Percentiles rank a stretch among this genome's conserved stretches.
phyloP scores from a whole-genome alignment of 2,329 filamentous ascomycete species.

The Geoglossum cookeanum region DNA sequence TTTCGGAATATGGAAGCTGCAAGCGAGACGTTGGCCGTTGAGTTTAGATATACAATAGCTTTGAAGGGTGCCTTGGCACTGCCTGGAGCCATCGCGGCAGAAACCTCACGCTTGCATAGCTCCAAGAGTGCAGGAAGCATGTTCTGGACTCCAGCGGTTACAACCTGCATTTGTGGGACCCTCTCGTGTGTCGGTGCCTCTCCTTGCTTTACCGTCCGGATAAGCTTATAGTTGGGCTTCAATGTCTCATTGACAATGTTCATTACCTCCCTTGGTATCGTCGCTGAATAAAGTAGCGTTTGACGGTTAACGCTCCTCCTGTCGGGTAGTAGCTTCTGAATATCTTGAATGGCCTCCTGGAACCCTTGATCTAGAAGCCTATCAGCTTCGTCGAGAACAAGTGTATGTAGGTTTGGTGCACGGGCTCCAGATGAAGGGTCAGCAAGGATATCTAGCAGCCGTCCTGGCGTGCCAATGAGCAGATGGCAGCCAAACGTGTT shows the following conservation, averaged over 20 bases:
- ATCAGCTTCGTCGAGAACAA: constrained; percentile 49
- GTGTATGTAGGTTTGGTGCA: constrained; percentile 38
- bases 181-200: constrained; percentile 70
- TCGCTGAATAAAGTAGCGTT: constrained; percentile 90
- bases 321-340: constrained; percentile 18
- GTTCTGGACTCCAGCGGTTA: constrained; percentile 52
- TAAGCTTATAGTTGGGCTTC: constrained; percentile 68
- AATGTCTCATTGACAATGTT: constrained; percentile 59
- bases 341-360: constrained; percentile 27
- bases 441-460: constrained; percentile 59
- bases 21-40: constrained; percentile 52
- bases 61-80: constrained; percentile 54
- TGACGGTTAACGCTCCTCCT: constrained; percentile 28
- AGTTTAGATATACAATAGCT: constrained; percentile 84
- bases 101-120: constrained; percentile 43
- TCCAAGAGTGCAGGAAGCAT: constrained; percentile 60
- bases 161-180: constrained; percentile 62
- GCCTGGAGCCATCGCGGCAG: constrained; percentile 19
- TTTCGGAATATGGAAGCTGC: constrained; percentile 38
- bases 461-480: constrained; percentile 76
- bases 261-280: constrained; percentile 69
- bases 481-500: constrained; percentile 60
- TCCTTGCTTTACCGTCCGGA: constrained; percentile 69
- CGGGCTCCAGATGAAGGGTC: constrained; percentile 34
- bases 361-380: constrained; percentile 43